These are phyloP conservation scores for Russula vinacea DNA, from an alignment of 768 basidiomycete genomes.

Conservation along the genomic window DNA sequence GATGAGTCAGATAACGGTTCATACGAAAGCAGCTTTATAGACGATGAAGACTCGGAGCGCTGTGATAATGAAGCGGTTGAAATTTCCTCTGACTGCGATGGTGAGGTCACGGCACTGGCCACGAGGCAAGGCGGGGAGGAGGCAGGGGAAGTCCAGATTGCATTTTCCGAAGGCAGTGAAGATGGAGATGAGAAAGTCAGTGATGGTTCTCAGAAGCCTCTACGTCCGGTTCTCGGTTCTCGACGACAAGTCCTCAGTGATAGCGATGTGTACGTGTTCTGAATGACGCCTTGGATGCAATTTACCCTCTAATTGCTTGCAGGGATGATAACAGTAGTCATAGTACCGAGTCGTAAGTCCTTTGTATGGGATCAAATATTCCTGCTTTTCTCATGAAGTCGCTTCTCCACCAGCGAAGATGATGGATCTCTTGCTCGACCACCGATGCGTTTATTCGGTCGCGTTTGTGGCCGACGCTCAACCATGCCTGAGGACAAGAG, in stretches of 20 bases:
- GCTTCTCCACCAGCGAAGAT: not conserved
- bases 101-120: not conserved
- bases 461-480: not conserved
- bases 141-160: not conserved
- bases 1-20: slow-evolving; percentile 20
- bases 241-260: slow-evolving; percentile 19
- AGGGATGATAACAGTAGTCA: slow-evolving; percentile 1
- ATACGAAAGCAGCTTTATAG: slow-evolving; percentile 58
- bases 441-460: slow-evolving; percentile 20
- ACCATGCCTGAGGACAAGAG: not conserved
- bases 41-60: slow-evolving; percentile 40
- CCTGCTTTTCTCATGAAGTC: not conserved
- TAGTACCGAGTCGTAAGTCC: slow-evolving; percentile 18
- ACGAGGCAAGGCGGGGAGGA: not conserved
- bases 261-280: slow-evolving; percentile 14
- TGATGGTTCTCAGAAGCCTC: slow-evolving; percentile 1
- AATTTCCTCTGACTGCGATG: slow-evolving; percentile 13
- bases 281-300: not conserved
- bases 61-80: slow-evolving; percentile 14
- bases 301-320: not conserved
- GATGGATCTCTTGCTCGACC: slow-evolving; percentile 12
- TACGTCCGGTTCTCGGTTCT: slow-evolving; percentile 1
- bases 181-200: slow-evolving; percentile 5
- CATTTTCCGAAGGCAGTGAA: not conserved
- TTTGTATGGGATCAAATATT: not conserved